A percentile compares a stretch with the other conserved stretches of the same genome.
phyloP scores from a whole-genome alignment of 257 asterid species.

The Solanum clarkiae region DNA sequence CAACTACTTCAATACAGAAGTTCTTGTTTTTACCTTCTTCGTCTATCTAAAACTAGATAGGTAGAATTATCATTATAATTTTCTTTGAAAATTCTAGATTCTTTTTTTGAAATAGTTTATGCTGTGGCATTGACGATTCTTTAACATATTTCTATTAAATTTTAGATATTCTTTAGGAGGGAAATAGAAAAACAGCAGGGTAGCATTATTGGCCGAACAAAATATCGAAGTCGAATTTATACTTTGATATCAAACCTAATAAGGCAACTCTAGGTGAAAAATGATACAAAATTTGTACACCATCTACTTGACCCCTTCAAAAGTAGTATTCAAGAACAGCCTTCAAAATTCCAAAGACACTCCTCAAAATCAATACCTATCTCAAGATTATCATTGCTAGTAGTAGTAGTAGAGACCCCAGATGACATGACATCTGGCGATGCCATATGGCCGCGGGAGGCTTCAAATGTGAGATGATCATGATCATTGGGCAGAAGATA shows the following conservation, averaged over 20 bases:
- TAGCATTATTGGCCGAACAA: background rate
- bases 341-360: background rate
- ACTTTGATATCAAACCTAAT: background rate
- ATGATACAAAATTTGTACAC: background rate
- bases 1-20: background rate
- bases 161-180: background rate
- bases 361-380: background rate
- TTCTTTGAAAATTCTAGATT: background rate
- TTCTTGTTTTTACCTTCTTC: background rate
- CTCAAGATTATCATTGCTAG: background rate
- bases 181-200: background rate
- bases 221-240: background rate
- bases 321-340: background rate
- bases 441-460: background rate
- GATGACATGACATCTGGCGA: slow-evolving; percentile 15
- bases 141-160: background rate
- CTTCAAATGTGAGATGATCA: background rate
- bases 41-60: background rate
- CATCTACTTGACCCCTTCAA: background rate
- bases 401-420: slow-evolving; percentile 2
- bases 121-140: background rate
- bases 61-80: background rate
- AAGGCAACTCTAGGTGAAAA: background rate
- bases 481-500: background rate
- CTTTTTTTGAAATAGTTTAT: background rate